phyloP scores from a whole-genome alignment of 1,284 basidiomycete genomes.

The Rhodotorula sp. region DNA sequence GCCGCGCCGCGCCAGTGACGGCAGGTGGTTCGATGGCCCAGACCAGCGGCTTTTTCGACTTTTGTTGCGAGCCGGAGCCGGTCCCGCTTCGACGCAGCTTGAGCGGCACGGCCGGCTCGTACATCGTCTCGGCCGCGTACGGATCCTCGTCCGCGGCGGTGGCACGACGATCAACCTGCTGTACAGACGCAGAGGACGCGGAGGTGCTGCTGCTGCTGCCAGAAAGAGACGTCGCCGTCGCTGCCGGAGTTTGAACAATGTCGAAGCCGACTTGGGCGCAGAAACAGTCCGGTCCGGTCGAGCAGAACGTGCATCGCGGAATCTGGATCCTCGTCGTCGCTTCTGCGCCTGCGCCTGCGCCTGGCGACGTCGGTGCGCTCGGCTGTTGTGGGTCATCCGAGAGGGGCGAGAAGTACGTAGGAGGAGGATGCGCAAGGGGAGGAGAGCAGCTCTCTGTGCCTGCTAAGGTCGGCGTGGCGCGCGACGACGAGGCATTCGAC shows the following conservation, averaged over 20 bases:
- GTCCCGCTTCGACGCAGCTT: conserved; percentile 8
- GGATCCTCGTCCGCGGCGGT: conserved; percentile 10
- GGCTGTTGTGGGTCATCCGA: neutral
- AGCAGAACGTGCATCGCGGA: conserved; percentile 37
- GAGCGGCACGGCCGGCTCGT: conserved; percentile 25
- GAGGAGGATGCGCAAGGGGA: neutral
- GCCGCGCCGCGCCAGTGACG: neutral
- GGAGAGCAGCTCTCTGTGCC: neutral
- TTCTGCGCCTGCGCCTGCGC: neutral
- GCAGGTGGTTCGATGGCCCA: conserved; percentile 27
- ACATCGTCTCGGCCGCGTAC: conserved; percentile 9
- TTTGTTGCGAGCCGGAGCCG: conserved; percentile 8
- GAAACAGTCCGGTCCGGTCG: conserved; percentile 29
- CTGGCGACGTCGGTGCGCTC: neutral
- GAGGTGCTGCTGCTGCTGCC: neutral
- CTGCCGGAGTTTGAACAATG: conserved; percentile 1
- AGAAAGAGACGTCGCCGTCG: no score
- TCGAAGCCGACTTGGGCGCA: conserved; percentile 39
- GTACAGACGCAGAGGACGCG: neutral
- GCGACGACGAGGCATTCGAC: neutral
- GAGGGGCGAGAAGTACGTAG: conserved; percentile 6
- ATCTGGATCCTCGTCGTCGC: neutral
- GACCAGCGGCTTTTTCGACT: conserved; percentile 5
- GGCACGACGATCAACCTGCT: neutral
- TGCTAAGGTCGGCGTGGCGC: conserved; percentile 10